phyloP scores from a whole-genome alignment of 345 rosid genomes.

The Carallia brachiata region DNA sequence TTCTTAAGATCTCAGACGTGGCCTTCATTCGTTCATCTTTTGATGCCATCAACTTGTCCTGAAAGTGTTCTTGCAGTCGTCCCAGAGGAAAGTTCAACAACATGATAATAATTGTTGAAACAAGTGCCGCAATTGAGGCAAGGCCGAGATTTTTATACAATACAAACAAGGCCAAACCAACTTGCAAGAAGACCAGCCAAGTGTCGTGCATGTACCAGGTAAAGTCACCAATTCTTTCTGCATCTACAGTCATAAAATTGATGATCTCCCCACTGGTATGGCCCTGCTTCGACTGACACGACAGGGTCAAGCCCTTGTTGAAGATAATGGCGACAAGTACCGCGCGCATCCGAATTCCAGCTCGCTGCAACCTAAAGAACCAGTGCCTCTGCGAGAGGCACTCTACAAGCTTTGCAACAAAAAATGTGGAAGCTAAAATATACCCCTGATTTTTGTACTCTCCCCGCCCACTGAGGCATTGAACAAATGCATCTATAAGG shows the following conservation, averaged over 20 bases:
- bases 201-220: slow-evolving; percentile 30
- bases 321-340: slow-evolving; percentile 22
- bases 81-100: slow-evolving; percentile 27
- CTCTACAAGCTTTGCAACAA: slow-evolving; percentile 33
- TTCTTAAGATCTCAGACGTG: slow-evolving; percentile 28
- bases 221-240: slow-evolving; percentile 28
- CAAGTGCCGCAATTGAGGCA: slow-evolving; percentile 19
- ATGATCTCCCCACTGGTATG: slow-evolving; percentile 36
- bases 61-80: slow-evolving; percentile 25
- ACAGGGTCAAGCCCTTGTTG: slow-evolving; percentile 27
- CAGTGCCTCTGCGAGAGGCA: slow-evolving; percentile 29
- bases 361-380: slow-evolving; percentile 28
- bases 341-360: slow-evolving; percentile 24
- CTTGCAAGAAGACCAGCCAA: slow-evolving; percentile 33
- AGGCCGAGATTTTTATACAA: slow-evolving; percentile 31
- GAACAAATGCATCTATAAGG: slow-evolving; percentile 34
- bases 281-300: slow-evolving; percentile 31
- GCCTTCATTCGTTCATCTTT: slow-evolving; percentile 37
- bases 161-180: slow-evolving; percentile 27
- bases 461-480: slow-evolving; percentile 30
- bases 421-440: slow-evolving; percentile 23
- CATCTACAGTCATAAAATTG: slow-evolving; percentile 38
- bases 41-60: slow-evolving; percentile 32
- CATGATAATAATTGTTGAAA: slow-evolving; percentile 26
- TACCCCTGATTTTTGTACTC: slow-evolving; percentile 26